Conservation (phyloP, 2,329 filamentous ascomycete species). For the Spiromastix sp. region DNA sequence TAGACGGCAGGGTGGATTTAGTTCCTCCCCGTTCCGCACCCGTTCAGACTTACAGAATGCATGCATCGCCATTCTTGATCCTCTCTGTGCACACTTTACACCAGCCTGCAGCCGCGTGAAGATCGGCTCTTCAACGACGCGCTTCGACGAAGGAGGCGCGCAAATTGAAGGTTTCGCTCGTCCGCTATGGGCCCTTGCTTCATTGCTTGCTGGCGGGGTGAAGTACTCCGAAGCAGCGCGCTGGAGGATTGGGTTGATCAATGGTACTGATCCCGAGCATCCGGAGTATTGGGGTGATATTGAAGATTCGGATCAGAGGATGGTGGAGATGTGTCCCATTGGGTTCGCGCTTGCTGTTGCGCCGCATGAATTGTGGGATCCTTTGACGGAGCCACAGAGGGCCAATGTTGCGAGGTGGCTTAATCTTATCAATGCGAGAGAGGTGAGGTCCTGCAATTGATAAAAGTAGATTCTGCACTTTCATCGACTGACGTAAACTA, state of each 20-base stretch:
- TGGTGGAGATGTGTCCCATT: conserved; percentile 77
- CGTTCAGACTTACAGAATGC: conserved; percentile 44
- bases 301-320: conserved; percentile 66
- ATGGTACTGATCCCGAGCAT: conserved; percentile 59
- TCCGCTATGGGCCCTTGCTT: conserved; percentile 65
- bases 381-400: conserved; percentile 51
- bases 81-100: conserved; percentile 62
- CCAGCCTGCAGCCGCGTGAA: conserved; percentile 54
- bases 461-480: background rate
- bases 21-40: conserved; percentile 17
- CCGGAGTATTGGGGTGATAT: conserved; percentile 70
- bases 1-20: conserved; percentile 20
- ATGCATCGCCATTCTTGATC: conserved; percentile 55
- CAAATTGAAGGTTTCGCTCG: conserved; percentile 68
- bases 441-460: conserved; percentile 21
- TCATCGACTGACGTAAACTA: too few relatives aligned
- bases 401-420: conserved; percentile 61
- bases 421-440: conserved; percentile 68
- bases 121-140: conserved; percentile 60
- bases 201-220: conserved; percentile 58
- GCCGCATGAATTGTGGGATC: conserved; percentile 53
- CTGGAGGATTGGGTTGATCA: conserved; percentile 60
- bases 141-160: conserved; percentile 67
- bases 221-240: conserved; percentile 53
- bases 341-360: conserved; percentile 66